These are phyloP conservation scores for Didymella arachidicola DNA, from an alignment of 2,329 filamentous ascomycete species.

Conservation along the genomic window DNA sequence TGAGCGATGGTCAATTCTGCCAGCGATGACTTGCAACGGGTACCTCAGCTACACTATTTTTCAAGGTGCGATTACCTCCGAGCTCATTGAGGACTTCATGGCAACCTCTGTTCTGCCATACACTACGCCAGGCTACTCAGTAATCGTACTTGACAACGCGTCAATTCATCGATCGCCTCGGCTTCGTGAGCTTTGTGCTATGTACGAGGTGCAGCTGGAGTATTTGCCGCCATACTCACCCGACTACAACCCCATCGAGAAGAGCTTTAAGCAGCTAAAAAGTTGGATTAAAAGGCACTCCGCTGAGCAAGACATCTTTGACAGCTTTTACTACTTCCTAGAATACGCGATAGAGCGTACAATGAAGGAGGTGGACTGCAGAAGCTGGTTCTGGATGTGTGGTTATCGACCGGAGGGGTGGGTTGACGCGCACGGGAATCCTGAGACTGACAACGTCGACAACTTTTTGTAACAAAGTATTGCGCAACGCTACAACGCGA, in stretches of 20 bases:
- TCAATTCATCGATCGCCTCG: background rate
- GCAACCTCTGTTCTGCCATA: background rate
- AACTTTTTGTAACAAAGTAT: background rate
- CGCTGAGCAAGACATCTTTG: background rate
- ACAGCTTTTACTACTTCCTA: too few relatives aligned
- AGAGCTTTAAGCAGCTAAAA: background rate
- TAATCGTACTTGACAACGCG: constrained; percentile 2
- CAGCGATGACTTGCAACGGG: constrained; percentile 11
- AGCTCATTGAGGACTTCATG: background rate
- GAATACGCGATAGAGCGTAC: too few relatives aligned
- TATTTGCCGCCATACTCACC: background rate
- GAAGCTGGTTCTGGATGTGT: too few relatives aligned
- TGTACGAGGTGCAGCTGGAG: background rate
- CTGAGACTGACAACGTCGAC: background rate
- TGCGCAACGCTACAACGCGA: background rate
- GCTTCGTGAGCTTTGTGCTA: constrained; percentile 3
- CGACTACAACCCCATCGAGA: background rate
- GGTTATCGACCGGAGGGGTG: too few relatives aligned
- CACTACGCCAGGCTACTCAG: background rate
- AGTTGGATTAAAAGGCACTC: background rate
- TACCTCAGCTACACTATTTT: constrained; percentile 11
- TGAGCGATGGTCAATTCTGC: constrained; percentile 1
- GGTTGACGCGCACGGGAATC: background rate
- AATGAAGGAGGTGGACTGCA: too few relatives aligned
- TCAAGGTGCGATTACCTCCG: background rate